Evolutionary conservation across 228 moss, liverwort and hornwort species (phyloP).

Genomic region (Sphagnum magellanicum): DNA sequence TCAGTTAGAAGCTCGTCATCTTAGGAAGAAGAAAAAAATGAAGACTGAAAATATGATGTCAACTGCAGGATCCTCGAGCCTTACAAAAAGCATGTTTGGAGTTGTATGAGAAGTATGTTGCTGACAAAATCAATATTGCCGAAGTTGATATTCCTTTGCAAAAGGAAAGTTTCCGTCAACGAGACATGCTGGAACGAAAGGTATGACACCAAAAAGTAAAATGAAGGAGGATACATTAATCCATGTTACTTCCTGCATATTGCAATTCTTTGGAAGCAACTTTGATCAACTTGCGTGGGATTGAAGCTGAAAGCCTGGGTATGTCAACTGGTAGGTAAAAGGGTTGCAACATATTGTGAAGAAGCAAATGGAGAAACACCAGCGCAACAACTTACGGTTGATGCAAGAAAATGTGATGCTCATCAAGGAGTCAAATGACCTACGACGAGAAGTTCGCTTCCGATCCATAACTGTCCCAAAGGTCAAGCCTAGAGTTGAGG

Average conservation of each 20-base stretch:
- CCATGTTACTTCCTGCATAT: too few relatives aligned
- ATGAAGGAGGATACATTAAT: neutral
- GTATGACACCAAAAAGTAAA: constrained; percentile 11
- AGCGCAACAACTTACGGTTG: constrained; percentile 46
- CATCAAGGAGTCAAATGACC: constrained; percentile 45
- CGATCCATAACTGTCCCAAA: neutral
- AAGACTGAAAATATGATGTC: neutral
- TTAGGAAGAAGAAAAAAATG: neutral
- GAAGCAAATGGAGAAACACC: constrained; percentile 52
- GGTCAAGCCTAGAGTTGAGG: neutral
- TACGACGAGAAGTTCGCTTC: constrained; percentile 37
- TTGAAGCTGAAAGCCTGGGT: neutral
- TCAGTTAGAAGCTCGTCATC: neutral
- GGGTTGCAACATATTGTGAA: constrained; percentile 46
- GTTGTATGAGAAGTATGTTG: constrained; percentile 67
- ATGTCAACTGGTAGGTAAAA: constrained; percentile 34
- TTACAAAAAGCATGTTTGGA: constrained; percentile 48
- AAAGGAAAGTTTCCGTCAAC: constrained; percentile 49
- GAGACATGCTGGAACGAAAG: constrained; percentile 62
- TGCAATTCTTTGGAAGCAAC: neutral
- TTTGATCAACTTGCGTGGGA: neutral
- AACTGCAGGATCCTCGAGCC: constrained; percentile 47
- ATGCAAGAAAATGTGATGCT: constrained; percentile 71
- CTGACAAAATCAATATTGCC: constrained; percentile 52
- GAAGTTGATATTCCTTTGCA: constrained; percentile 37